phyloP scores from a whole-genome alignment of 1,284 basidiomycete genomes.

The Cystobasidium pallidum region DNA sequence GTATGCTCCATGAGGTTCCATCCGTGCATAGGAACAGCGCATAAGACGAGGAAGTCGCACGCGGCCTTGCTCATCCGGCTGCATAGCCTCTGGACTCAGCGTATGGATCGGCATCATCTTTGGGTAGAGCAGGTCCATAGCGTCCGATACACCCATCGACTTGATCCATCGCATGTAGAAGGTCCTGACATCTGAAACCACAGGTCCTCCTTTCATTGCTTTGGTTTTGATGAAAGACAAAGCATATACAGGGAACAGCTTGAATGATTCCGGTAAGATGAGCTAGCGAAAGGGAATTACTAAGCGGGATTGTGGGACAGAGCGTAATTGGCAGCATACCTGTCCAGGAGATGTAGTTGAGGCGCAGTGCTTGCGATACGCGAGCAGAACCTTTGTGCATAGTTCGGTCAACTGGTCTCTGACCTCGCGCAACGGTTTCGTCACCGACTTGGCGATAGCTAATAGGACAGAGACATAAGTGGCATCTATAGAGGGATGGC shows the following conservation, averaged over 20 bases:
- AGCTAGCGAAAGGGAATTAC: conserved; percentile 61
- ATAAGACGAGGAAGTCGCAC: conserved; percentile 77
- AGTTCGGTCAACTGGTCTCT: conserved; percentile 82
- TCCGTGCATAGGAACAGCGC: conserved; percentile 80
- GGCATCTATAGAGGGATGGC: background rate
- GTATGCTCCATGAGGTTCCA: conserved; percentile 90
- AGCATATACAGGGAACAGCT: conserved; percentile 80
- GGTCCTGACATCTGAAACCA: conserved; percentile 90
- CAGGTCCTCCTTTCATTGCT: conserved; percentile 71
- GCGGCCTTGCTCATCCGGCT: conserved; percentile 65
- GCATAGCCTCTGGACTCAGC: conserved; percentile 71
- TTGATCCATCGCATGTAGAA: conserved; percentile 78
- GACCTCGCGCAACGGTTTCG: conserved; percentile 72
- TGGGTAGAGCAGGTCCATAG: conserved; percentile 85
- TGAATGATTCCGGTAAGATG: conserved; percentile 92
- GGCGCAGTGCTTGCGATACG: conserved; percentile 89
- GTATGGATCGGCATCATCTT: conserved; percentile 86
- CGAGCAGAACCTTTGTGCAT: conserved; percentile 79
- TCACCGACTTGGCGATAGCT: conserved; percentile 72
- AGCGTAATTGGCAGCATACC: conserved; percentile 59
- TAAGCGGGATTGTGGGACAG: background rate
- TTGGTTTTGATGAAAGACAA: conserved; percentile 88
- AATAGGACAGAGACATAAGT: conserved; percentile 26
- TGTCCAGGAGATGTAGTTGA: conserved; percentile 78
- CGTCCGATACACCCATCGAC: conserved; percentile 68